These are phyloP conservation scores for Leptographium flavum DNA, from an alignment of 2,329 filamentous ascomycete species.

Conservation along the genomic window DNA sequence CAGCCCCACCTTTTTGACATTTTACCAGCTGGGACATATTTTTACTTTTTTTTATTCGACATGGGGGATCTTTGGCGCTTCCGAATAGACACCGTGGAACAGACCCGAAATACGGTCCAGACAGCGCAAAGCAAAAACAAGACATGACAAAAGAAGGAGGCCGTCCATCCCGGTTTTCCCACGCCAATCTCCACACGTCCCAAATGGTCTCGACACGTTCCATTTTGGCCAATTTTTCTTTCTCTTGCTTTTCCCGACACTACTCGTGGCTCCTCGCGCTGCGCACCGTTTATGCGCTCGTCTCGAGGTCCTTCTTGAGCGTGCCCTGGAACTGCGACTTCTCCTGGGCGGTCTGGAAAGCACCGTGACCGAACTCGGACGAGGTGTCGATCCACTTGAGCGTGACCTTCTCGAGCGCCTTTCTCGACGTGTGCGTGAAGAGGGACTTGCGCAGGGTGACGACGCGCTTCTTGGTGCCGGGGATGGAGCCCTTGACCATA, in stretches of 20 bases:
- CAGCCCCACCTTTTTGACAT: not conserved
- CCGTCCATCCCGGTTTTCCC: not conserved
- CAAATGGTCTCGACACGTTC: too few species aligned
- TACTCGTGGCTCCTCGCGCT: slow-evolving; percentile 3
- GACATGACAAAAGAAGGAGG: slow-evolving; percentile 19
- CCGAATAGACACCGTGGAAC: slow-evolving; percentile 1
- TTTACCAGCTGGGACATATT: not conserved
- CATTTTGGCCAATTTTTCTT: not conserved
- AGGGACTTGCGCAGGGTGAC: slow-evolving; percentile 98
- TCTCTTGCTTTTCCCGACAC: slow-evolving; percentile 1
- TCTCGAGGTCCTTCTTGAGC: slow-evolving; percentile 88
- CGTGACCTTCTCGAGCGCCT: slow-evolving; percentile 95
- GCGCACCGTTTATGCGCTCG: slow-evolving; percentile 24
- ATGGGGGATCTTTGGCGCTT: slow-evolving; percentile 1
- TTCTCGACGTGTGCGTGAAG: slow-evolving; percentile 91
- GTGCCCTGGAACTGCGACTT: slow-evolving; percentile 96
- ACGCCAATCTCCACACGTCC: not conserved
- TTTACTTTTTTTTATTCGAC: slow-evolving; percentile 2
- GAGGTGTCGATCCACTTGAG: slow-evolving; percentile 99
- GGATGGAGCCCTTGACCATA: slow-evolving; percentile 93
- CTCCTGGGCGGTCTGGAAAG: slow-evolving; percentile 96
- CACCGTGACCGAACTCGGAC: slow-evolving; percentile 99
- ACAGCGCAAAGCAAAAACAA: slow-evolving; percentile 17
- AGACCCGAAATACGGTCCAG: slow-evolving; percentile 1
- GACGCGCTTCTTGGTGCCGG: slow-evolving; percentile 98